Percentiles rank a stretch among this genome's conserved stretches.
phyloP scores from a whole-genome alignment of 768 basidiomycete species.

The Leccinum ochraceum region DNA sequence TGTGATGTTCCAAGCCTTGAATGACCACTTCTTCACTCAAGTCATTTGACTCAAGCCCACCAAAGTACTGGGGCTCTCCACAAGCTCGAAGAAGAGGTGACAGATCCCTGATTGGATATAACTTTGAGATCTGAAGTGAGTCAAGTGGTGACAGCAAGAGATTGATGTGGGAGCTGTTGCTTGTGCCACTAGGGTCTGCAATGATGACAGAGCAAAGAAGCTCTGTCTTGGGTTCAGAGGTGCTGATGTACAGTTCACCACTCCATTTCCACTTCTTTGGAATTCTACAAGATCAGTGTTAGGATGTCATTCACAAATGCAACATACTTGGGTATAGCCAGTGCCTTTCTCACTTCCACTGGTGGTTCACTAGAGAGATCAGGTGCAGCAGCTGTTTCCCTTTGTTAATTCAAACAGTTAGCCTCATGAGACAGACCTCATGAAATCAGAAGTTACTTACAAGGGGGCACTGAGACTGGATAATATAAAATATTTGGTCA shows the following conservation, averaged over 20 bases:
- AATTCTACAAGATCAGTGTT: slow-evolving; percentile 39
- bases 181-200: slow-evolving; percentile 43
- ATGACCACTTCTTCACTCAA: slow-evolving; percentile 43
- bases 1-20: slow-evolving; percentile 42
- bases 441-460: slow-evolving; percentile 17
- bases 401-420: slow-evolving; percentile 7
- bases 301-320: neutral
- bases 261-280: slow-evolving; percentile 67
- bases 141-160: slow-evolving; percentile 44
- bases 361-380: slow-evolving; percentile 8
- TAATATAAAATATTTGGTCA: neutral
- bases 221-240: slow-evolving; percentile 38
- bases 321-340: slow-evolving; percentile 29
- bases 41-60: slow-evolving; percentile 44
- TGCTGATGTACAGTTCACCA: slow-evolving; percentile 51
- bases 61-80: slow-evolving; percentile 52
- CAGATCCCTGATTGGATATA: slow-evolving; percentile 53
- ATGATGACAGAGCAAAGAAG: slow-evolving; percentile 52
- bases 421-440: neutral
- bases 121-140: slow-evolving; percentile 44
- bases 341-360: slow-evolving; percentile 16
- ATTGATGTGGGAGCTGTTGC: slow-evolving; percentile 49
- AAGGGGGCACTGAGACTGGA: slow-evolving; percentile 27
- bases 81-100: slow-evolving; percentile 49
- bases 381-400: slow-evolving; percentile 14